Evolutionary conservation across 805 yeast genomes (phyloP).

Genomic region (Ogataea philodendri): DNA sequence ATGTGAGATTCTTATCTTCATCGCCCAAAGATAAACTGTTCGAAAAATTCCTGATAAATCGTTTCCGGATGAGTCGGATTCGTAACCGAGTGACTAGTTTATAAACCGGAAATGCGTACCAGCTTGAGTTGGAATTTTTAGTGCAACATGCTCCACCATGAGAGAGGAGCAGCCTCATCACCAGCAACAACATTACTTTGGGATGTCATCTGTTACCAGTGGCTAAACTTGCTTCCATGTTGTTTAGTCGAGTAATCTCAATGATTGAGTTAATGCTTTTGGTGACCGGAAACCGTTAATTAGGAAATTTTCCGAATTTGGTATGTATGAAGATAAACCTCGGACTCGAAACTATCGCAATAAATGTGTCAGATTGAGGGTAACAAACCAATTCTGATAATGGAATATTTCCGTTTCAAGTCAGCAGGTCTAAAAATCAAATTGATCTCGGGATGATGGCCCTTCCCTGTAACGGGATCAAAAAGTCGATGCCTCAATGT

Average conservation of each 20-base stretch:
- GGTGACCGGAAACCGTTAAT: background rate
- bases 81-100: background rate
- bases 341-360: background rate
- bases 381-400: slow-evolving; percentile 1
- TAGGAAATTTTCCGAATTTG: slow-evolving; percentile 1
- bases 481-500: background rate
- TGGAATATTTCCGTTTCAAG: background rate
- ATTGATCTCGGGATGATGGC: background rate
- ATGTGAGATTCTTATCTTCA: slow-evolving; percentile 1
- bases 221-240: too few relatives aligned
- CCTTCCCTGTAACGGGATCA: background rate
- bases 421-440: background rate
- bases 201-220: too few relatives aligned
- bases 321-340: background rate
- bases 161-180: too few relatives aligned
- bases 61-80: background rate
- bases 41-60: slow-evolving; percentile 1
- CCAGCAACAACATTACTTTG: too few relatives aligned
- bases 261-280: too few relatives aligned
- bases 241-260: too few relatives aligned
- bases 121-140: background rate
- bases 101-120: background rate
- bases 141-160: too few relatives aligned
- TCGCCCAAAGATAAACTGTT: background rate
- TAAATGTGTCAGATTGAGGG: background rate